Base-by-base conservation (phyloP, 2,329 filamentous ascomycete species). In the Exophiala phaeomuriformis region DNA sequence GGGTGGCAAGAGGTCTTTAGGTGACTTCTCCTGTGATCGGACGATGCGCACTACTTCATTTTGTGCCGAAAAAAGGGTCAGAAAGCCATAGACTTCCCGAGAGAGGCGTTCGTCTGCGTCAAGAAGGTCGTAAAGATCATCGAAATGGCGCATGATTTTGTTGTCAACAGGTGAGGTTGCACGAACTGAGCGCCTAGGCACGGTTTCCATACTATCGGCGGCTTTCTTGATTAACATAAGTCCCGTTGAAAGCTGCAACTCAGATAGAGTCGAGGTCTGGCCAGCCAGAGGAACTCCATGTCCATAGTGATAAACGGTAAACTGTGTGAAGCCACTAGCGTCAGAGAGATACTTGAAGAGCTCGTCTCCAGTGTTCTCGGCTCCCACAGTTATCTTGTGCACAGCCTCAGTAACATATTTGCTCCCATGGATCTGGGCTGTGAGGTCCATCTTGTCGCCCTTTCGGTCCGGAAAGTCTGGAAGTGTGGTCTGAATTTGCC, bases 91-190 rank as follows among this genome's bases (percentile, higher is more conserved):
- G 7, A 90, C 83, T 74, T 87, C 83, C 64, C 79, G 75, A 4
- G 86, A 83, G 40, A 89, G 72, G 47, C 73, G 75, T 54, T 90
- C 83, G 42, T 87, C 80, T 71, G 90, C 79, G 59, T 83, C 82
- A 50, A 97, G 76, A 64, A 91, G 86, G 41, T 82, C 79, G 77
- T 93, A 95, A 28, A 98, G 72, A 56, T 91, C 83, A 50, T 88
- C 79, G 64, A 95, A 95, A 67, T 94, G 87, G 53, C 83, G 78
- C 61, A 93, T 73, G 27, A 97, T 83, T 63, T 91, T 87, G 8
- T 81, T 77, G 65, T 97, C 89, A 2, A 97, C 76, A 1, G 77
- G 35, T 72, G 78, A 63, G n/a, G 55, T 45, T 10, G 61, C 53
- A 4, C 60, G 58, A 73, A 83, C 44, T 73, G 79, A 47, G 72